These are phyloP conservation scores for Baeospora myosura DNA, from an alignment of 1,284 basidiomycete species.

Conservation along the genomic window DNA sequence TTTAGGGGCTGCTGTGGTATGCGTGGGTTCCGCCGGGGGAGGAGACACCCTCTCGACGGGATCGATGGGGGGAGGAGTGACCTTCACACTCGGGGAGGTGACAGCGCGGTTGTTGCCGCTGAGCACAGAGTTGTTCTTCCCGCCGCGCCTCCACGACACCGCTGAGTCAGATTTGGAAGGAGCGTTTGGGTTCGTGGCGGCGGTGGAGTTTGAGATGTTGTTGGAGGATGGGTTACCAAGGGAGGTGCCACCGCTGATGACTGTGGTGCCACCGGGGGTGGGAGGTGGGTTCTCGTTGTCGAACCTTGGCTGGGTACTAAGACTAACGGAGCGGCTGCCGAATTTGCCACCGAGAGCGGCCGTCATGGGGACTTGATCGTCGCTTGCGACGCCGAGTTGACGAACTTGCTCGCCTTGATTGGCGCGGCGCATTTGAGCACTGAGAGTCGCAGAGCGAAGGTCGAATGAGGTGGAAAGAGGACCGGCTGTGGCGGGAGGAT, in stretches of 20 bases:
- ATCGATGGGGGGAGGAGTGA: constrained; percentile 63
- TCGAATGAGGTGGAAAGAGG: constrained; percentile 60
- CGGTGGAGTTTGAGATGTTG: too few relatives aligned
- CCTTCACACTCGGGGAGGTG: constrained; percentile 57
- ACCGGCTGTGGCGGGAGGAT: constrained; percentile 61
- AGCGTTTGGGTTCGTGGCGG: constrained; percentile 19
- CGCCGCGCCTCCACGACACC: constrained; percentile 68
- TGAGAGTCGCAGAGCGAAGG: constrained; percentile 42
- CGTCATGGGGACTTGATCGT: constrained; percentile 69
- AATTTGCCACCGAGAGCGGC: constrained; percentile 70
- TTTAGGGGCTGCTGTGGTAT: constrained; percentile 29
- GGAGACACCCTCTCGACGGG: constrained; percentile 51
- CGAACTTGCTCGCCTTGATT: constrained; percentile 59
- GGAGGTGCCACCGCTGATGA: constrained; percentile 64
- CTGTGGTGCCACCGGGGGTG: constrained; percentile 57
- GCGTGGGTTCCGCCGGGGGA: constrained; percentile 21
- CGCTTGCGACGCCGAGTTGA: constrained; percentile 42
- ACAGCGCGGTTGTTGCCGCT: constrained; percentile 53
- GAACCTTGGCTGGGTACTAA: constrained; percentile 32
- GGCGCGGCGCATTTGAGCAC: constrained; percentile 52
- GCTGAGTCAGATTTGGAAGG: constrained; percentile 72
- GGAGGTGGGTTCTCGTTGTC: constrained; percentile 39
- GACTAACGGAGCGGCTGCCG: constrained; percentile 51
- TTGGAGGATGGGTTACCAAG: constrained; percentile 47
- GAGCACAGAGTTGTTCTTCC: constrained; percentile 61